Evolutionary conservation across 2,329 filamentous ascomycete genomes (phyloP).

Genomic region (Paramyrothecium roridum): DNA sequence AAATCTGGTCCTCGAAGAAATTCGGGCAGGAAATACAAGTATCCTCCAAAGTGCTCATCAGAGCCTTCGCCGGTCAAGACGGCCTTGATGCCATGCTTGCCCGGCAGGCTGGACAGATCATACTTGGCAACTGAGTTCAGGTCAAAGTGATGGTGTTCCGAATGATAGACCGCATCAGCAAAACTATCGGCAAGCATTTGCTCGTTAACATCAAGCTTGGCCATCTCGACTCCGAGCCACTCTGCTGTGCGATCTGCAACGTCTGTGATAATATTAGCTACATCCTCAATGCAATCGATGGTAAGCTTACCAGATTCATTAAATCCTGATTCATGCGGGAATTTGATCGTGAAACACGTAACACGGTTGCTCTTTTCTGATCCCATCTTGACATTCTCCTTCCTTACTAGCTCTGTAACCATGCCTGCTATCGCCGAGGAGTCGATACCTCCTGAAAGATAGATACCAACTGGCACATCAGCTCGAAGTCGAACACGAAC

Average conservation of each 20-base stretch:
- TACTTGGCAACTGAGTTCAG: conserved; percentile 51
- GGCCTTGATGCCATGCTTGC: conserved; percentile 46
- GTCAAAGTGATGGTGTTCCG: conserved; percentile 34
- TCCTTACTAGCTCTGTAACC: conserved; percentile 45
- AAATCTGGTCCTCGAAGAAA: conserved; percentile 45
- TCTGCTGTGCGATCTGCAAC: conserved; percentile 28
- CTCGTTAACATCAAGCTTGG: conserved; percentile 22
- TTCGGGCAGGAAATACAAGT: conserved; percentile 41
- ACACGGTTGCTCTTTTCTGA: conserved; percentile 9
- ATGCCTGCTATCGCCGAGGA: conserved; percentile 56
- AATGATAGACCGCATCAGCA: conserved; percentile 23
- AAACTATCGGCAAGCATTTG: conserved; percentile 23
- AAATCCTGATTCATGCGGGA: conserved; percentile 42
- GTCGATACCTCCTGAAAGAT: conserved; percentile 55
- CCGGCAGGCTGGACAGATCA: conserved; percentile 42
- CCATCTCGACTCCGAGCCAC: conserved; percentile 25
- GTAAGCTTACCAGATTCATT: conserved; percentile 41
- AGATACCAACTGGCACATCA: conserved; percentile 56
- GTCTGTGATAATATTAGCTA: conserved; percentile 19
- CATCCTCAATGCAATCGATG: neutral
- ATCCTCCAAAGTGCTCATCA: conserved; percentile 54
- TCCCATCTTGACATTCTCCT: conserved; percentile 28
- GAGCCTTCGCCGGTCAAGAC: conserved; percentile 50
- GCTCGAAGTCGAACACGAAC: conserved; percentile 50
- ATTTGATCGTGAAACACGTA: conserved; percentile 48